Evolutionary conservation across 2,329 filamentous ascomycete species (phyloP), one percentile per base, ranked within the genome.

Genomic region (Incumbomyces lentus): DNA sequence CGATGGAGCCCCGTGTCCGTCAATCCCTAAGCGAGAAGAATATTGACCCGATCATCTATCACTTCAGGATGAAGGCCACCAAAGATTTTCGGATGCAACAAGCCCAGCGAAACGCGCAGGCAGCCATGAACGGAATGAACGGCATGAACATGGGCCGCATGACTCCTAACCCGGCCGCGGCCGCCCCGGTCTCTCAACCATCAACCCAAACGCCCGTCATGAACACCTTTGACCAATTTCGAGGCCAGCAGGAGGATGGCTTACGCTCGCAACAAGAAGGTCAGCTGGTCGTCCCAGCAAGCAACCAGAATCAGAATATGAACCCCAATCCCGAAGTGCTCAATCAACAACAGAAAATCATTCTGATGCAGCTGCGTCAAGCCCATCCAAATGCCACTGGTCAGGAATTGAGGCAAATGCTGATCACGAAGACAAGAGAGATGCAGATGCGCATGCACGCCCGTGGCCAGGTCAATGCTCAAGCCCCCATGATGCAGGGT

Each of bases 281-380:
- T 7, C 75, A 79, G 51, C 65, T 75, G 35, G 78, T 81, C n/a
- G 78, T 82, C 2, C 78, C 78, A 8, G 78, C 76, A 6, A 82
- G 76, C 60, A 76, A 74, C 55, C 31, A 17, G 31, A 74, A 74
- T 44, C 68, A 69, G 50, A 41, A 29, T 31, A 11, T 30, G 39
- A 31, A 13, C 8, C 7, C 16, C 53, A 62, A 64, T 37, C 64
- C 66, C 38, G 58, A 60, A 16, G 62, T 62, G n/a, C 66, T 67
- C 49, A 55, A 64, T 30, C 62, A 62, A 5, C 64, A 66, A 43
- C 64, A 66, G 48, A 66, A 68, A 51, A 62, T 68, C 59, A 61
- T 68, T 33, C 58, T 60, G 42, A 55, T 62, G 19, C 55, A 59
- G 14, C 65, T 70, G 44, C 68, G 67, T 51, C 67, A 57, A 49